phyloP scores from a whole-genome alignment of 2,329 filamentous ascomycete genomes.

The Colletotrichum sp. region DNA sequence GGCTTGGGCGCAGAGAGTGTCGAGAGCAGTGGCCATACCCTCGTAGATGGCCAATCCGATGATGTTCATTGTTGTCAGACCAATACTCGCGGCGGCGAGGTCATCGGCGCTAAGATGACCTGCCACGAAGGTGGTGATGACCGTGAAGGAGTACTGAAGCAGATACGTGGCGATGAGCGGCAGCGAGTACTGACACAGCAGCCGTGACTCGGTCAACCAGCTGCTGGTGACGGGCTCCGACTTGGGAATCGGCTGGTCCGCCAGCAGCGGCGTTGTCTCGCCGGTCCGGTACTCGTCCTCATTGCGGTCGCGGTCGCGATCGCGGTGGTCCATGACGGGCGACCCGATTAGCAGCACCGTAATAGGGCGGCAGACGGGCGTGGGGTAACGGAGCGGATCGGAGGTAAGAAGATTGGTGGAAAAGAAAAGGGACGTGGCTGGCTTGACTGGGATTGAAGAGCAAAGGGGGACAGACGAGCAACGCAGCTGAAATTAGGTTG shows the following conservation, averaged over 20 bases:
- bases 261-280: constrained; percentile 13
- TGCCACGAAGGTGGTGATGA: constrained; percentile 56
- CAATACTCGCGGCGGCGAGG: constrained; percentile 55
- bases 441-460: background rate
- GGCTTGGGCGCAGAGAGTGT: constrained; percentile 56
- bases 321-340: background rate
- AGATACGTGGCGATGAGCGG: constrained; percentile 59
- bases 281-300: constrained; percentile 5
- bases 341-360: background rate
- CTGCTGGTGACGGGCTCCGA: constrained; percentile 1
- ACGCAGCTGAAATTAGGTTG: background rate
- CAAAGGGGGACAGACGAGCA: background rate
- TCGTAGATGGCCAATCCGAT: constrained; percentile 55
- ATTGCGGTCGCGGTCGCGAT: background rate
- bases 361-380: background rate
- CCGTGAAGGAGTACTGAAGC: constrained; percentile 52
- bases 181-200: constrained; percentile 39
- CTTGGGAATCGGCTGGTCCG: constrained; percentile 12
- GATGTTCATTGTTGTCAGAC: constrained; percentile 59
- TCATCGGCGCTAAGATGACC: constrained; percentile 58
- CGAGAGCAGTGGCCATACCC: constrained; percentile 54
- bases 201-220: constrained; percentile 11
- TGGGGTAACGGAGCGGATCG: background rate
- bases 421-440: background rate
- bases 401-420: background rate